Evolutionary conservation across 108 stramenopile species (phyloP).

Genomic region (Cyclotella cryptica): DNA sequence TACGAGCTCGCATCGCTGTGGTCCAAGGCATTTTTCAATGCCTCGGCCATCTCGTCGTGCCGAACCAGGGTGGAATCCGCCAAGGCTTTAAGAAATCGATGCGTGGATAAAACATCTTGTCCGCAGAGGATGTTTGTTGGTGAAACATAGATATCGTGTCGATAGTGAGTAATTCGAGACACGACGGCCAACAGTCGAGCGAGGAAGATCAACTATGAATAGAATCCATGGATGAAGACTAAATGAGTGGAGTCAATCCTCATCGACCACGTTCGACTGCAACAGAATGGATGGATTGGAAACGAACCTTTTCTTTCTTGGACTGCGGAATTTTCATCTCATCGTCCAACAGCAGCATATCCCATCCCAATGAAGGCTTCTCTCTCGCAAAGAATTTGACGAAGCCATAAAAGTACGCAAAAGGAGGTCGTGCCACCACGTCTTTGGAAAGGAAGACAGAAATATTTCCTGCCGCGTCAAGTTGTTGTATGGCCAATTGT

Average conservation of each 20-base stretch:
- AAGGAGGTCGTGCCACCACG: slow-evolving; percentile 30
- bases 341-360: slow-evolving; percentile 7
- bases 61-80: not conserved
- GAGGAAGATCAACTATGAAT: slow-evolving; percentile 8
- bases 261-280: not conserved
- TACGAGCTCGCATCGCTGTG: slow-evolving; percentile 28
- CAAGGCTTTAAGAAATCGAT: slow-evolving; percentile 25
- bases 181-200: slow-evolving; percentile 27
- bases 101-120: slow-evolving; percentile 30
- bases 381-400: slow-evolving; percentile 16
- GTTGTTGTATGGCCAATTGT: slow-evolving; percentile 5
- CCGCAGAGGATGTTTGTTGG: slow-evolving; percentile 37
- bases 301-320: slow-evolving; percentile 21
- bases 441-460: slow-evolving; percentile 22
- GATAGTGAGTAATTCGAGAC: slow-evolving; percentile 17
- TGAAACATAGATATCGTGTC: slow-evolving; percentile 30
- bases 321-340: not conserved
- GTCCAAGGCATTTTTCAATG: slow-evolving; percentile 3
- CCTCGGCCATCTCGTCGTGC: slow-evolving; percentile 8
- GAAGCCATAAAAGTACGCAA: slow-evolving; percentile 21
- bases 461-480: not conserved
- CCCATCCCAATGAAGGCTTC: slow-evolving; percentile 20
- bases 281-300: not conserved
- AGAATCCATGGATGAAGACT: not conserved
- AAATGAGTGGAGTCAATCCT: not conserved